A percentile compares a stretch with the other conserved stretches of the same genome.
Conservation (phyloP, 495 filamentous ascomycete species). For the Bacidia gigantensis region DNA sequence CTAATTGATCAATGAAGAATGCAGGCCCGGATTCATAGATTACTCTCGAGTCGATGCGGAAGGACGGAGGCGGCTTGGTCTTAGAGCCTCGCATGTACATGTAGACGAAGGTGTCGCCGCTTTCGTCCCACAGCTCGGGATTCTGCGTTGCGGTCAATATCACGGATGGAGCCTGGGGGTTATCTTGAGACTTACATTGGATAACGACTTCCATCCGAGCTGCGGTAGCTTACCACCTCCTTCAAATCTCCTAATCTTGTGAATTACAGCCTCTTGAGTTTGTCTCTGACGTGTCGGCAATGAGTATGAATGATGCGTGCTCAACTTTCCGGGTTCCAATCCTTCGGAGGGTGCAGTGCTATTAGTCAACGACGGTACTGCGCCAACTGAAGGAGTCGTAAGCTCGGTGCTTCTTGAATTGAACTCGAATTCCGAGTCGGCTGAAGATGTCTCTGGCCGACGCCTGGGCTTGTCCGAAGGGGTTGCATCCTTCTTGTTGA, state of each 20-base stretch:
- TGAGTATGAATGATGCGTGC: conserved; percentile 5
- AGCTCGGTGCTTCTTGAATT: conserved; percentile 16
- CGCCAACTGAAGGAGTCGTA: conserved; percentile 17
- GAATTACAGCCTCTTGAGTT: conserved; percentile 18
- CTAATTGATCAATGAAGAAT: conserved; percentile 18
- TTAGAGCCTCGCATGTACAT: conserved; percentile 21
- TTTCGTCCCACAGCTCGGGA: conserved; percentile 21
- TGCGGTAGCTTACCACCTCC: conserved; percentile 21
- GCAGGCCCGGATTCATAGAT: conserved; percentile 17
- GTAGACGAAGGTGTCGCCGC: conserved; percentile 21
- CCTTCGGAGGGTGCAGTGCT: conserved; percentile 19
- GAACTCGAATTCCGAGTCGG: conserved; percentile 14
- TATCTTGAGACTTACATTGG: conserved; percentile 12
- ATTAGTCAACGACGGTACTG: conserved; percentile 18
- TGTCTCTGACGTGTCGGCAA: conserved; percentile 11
- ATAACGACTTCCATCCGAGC: conserved; percentile 21
- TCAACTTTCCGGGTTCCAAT: conserved; percentile 8
- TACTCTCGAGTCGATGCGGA: conserved; percentile 18
- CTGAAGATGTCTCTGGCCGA: conserved; percentile 12
- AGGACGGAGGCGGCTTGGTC: conserved; percentile 21
- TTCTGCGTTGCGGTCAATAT: conserved; percentile 16
- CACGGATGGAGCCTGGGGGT: not conserved
- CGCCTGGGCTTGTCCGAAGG: conserved; percentile 1
- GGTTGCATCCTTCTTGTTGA: conserved; percentile 9
- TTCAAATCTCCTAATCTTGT: conserved; percentile 21